Evolutionary conservation across 495 filamentous ascomycete genomes (phyloP).

Genomic region (Lepraria neglecta): DNA sequence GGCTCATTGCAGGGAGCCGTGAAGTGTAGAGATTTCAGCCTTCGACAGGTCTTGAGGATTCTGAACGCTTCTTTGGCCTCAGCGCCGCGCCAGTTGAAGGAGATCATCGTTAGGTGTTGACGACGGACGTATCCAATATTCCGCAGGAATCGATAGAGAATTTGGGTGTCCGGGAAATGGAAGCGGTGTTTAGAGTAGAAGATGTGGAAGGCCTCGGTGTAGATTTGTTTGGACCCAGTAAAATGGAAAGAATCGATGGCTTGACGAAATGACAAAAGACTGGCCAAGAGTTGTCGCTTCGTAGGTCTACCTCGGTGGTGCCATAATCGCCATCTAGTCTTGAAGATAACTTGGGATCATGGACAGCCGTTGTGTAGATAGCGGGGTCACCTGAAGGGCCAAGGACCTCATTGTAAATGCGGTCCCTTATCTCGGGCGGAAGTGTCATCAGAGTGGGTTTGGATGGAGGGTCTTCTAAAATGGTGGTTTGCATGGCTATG

Average conservation of each 20-base stretch:
- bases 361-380: not conserved
- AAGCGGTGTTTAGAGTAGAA: slow-evolving; percentile 33
- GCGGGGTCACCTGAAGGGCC: slow-evolving; percentile 4
- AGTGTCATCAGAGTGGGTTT: not conserved
- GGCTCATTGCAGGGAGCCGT: slow-evolving; percentile 3
- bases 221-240: slow-evolving; percentile 28
- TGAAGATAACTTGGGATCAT: not conserved
- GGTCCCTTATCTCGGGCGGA: slow-evolving; percentile 26
- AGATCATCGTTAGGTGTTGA: slow-evolving; percentile 21
- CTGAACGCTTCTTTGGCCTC: slow-evolving; percentile 13
- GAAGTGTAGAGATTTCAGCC: slow-evolving; percentile 5
- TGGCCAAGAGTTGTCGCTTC: too few relatives aligned
- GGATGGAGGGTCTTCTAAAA: not conserved
- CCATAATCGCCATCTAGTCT: not conserved
- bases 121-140: slow-evolving; percentile 22
- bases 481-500: not conserved
- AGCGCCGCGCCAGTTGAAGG: slow-evolving; percentile 15
- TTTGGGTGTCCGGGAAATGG: slow-evolving; percentile 26
- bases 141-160: slow-evolving; percentile 25
- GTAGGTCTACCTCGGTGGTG: not conserved
- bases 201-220: slow-evolving; percentile 29
- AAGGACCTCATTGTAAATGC: slow-evolving; percentile 29
- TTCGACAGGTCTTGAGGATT: slow-evolving; percentile 13
- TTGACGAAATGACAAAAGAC: not conserved
- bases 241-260: slow-evolving; percentile 21